Percentiles rank a stretch among this genome's conserved stretches.
phyloP scores from a whole-genome alignment of 768 basidiomycete genomes.

The Xerocomus potaroensis region DNA sequence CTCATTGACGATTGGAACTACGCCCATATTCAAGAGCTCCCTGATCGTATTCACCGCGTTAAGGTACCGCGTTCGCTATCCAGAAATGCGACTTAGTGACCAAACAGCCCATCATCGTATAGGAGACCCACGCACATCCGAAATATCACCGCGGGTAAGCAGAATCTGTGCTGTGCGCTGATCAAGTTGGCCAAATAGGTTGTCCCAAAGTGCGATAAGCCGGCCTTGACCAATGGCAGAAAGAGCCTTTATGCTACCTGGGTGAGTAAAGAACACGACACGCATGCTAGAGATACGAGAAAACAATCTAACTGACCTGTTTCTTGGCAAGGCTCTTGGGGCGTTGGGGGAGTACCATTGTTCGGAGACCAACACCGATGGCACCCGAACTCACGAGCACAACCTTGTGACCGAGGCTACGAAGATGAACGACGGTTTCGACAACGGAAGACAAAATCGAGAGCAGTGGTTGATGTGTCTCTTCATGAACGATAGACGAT shows the following conservation, averaged over 20 bases:
- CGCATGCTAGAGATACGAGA: not conserved
- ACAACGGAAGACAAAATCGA: constrained; percentile 89
- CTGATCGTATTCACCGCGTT: constrained; percentile 96
- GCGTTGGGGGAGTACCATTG: constrained; percentile 77
- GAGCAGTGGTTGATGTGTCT: constrained; percentile 86
- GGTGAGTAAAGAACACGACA: constrained; percentile 12
- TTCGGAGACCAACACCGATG: constrained; percentile 91
- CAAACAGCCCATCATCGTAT: too few species aligned
- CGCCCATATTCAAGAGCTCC: constrained; percentile 88
- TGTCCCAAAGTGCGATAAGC: constrained; percentile 95
- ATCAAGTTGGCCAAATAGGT: constrained; percentile 88
- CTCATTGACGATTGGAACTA: constrained; percentile 98
- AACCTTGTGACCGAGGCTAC: constrained; percentile 82
- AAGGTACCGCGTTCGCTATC: constrained; percentile 88
- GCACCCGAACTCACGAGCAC: constrained; percentile 96
- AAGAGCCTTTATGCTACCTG: constrained; percentile 60
- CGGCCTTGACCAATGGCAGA: constrained; percentile 97
- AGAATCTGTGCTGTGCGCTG: constrained; percentile 96
- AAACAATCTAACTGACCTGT: constrained; percentile 56
- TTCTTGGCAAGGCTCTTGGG: constrained; percentile 88
- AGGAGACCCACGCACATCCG: constrained; percentile 61
- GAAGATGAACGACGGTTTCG: constrained; percentile 81
- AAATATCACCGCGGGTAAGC: constrained; percentile 92
- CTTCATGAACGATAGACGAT: constrained; percentile 94
- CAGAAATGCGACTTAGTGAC: constrained; percentile 5